phyloP scores from a whole-genome alignment of 139 green algal species.

The Chlamydomonas sp. region DNA sequence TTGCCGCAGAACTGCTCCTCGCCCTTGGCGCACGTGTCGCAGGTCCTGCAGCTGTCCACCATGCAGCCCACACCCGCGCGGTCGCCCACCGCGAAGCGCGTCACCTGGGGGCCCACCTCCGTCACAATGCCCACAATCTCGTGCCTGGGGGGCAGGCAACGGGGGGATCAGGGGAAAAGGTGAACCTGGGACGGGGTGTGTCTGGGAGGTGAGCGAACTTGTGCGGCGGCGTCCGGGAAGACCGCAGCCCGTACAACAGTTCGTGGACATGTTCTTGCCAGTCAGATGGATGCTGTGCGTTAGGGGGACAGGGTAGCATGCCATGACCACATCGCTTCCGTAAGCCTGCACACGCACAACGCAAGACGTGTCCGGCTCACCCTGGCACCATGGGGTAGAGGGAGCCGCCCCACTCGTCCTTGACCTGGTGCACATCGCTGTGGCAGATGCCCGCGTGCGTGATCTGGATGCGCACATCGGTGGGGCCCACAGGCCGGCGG shows the following conservation, averaged over 20 bases:
- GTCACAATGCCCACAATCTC: slow-evolving; percentile 90
- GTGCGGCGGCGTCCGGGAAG: too few species aligned
- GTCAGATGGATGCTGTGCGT: too few species aligned
- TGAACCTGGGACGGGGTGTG: too few species aligned
- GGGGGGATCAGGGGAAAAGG: neutral
- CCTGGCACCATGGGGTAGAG: slow-evolving; percentile 78
- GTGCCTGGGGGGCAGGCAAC: slow-evolving; percentile 51
- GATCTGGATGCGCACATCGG: slow-evolving; percentile 76
- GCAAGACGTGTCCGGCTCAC: slow-evolving; percentile 24
- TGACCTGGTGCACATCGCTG: slow-evolving; percentile 81
- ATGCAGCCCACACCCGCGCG: slow-evolving; percentile 81
- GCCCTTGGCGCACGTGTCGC: slow-evolving; percentile 33
- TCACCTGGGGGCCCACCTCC: slow-evolving; percentile 60
- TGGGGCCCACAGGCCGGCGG: slow-evolving; percentile 46
- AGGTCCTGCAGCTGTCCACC: slow-evolving; percentile 73
- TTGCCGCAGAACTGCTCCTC: slow-evolving; percentile 63
- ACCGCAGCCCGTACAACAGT: too few species aligned
- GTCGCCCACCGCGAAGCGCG: slow-evolving; percentile 83
- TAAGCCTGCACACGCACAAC: too few species aligned
- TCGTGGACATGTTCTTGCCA: too few species aligned
- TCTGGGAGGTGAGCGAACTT: too few species aligned
- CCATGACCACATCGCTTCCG: too few species aligned
- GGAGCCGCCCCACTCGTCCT: slow-evolving; percentile 70
- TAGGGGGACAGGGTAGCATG: too few species aligned
- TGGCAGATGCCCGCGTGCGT: slow-evolving; percentile 82